Conservation (phyloP, 179 eudicot genomes). For the Camellia oleifera region DNA sequence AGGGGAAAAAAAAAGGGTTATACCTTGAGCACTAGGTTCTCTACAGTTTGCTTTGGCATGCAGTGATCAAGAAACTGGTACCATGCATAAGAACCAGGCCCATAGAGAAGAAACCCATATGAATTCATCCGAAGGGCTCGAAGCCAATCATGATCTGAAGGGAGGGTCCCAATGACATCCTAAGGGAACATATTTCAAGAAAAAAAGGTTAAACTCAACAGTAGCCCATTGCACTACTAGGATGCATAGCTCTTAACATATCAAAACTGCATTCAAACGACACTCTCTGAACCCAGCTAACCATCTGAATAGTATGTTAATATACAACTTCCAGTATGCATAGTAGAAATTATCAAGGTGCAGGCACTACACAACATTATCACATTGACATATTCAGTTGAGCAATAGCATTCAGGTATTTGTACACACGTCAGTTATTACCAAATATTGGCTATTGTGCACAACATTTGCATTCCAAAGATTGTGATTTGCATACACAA, state of each 20-base stretch:
- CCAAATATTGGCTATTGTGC: background rate
- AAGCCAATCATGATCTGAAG: conserved; percentile 75
- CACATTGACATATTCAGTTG: background rate
- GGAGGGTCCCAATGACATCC: conserved; percentile 48
- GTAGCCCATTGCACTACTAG: background rate
- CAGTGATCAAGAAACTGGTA: conserved; percentile 73
- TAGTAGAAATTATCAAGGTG: background rate
- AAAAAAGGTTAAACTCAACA: conserved; percentile 2
- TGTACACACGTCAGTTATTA: background rate
- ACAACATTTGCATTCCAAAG: background rate
- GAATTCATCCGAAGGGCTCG: conserved; percentile 92
- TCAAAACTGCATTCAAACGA: conserved; percentile 2
- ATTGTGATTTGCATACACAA: background rate
- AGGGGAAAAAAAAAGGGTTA: background rate
- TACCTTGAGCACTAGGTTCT: conserved; percentile 73
- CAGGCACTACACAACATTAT: too few relatives aligned
- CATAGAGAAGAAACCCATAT: conserved; percentile 84
- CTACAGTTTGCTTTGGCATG: conserved; percentile 73
- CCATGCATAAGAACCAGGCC: conserved; percentile 96
- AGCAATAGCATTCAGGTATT: background rate
- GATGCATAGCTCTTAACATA: background rate
- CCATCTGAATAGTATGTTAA: background rate
- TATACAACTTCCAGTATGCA: background rate
- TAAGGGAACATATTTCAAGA: conserved; percentile 15
- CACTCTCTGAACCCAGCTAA: background rate